Evolutionary conservation across 129 eudicot genomes (phyloP).

Genomic region (Lonicera japonica): DNA sequence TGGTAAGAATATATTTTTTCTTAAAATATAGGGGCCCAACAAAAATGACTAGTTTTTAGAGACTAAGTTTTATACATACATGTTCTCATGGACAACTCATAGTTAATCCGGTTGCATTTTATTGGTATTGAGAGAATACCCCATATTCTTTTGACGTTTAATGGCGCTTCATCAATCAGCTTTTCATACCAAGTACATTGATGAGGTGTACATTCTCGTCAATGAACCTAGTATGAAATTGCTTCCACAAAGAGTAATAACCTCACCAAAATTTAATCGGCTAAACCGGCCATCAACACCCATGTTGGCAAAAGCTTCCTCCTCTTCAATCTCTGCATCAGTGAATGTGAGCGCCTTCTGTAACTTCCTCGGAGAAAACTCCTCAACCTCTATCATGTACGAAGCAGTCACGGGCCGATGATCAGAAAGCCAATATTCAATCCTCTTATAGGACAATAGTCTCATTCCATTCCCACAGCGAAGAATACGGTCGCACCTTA

Average conservation of each 20-base stretch:
- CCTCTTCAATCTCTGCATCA: constrained; percentile 76
- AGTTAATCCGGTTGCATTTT: too few relatives aligned
- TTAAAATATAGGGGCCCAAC: too few relatives aligned
- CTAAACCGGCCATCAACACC: constrained; percentile 21
- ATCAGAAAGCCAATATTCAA: constrained; percentile 67
- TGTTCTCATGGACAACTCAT: too few relatives aligned
- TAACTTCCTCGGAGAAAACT: constrained; percentile 65
- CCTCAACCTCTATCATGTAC: constrained; percentile 82
- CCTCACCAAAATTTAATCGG: constrained; percentile 43
- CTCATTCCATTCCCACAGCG: constrained; percentile 76
- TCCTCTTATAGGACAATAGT: constrained; percentile 57
- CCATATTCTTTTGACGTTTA: too few relatives aligned
- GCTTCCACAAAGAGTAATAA: constrained; percentile 16
- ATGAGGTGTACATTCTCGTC: background rate
- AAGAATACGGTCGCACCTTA: constrained; percentile 93
- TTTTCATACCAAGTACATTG: background rate
- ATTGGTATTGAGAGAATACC: too few relatives aligned
- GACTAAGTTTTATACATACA: too few relatives aligned
- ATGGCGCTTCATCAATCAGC: too few relatives aligned
- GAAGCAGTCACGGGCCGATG: constrained; percentile 87
- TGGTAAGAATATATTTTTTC: too few relatives aligned
- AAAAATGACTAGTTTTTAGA: too few relatives aligned
- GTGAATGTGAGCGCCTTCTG: constrained; percentile 86
- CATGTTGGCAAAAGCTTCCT: constrained; percentile 23
- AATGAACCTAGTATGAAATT: background rate